These are phyloP conservation scores for Babesia caballi DNA, from an alignment of 169 alveolate species.

Conservation along the genomic window DNA sequence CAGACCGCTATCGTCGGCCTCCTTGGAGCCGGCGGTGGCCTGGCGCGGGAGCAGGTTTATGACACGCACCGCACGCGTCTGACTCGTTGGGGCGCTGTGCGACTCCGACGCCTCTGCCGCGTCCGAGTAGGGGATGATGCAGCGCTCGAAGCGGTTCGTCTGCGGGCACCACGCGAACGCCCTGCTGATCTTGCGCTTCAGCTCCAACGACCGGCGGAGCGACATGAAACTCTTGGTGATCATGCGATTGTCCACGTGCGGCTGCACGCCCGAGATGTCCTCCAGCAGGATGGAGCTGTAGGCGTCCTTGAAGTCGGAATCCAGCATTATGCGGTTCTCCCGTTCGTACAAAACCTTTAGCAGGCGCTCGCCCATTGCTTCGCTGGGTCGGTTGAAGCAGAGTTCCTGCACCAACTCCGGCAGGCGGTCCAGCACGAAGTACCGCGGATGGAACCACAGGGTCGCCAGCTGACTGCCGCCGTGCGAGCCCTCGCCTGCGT, in stretches of 20 bases:
- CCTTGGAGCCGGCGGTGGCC: neutral
- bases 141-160: constrained; percentile 45
- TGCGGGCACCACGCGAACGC: constrained; percentile 67
- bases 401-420: constrained; percentile 38
- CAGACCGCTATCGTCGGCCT: neutral
- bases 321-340: constrained; percentile 50
- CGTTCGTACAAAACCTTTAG: constrained; percentile 21
- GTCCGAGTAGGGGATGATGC: constrained; percentile 25
- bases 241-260: constrained; percentile 26
- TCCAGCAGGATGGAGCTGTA: constrained; percentile 22
- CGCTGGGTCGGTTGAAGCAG: constrained; percentile 7
- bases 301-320: constrained; percentile 44
- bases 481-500: neutral
- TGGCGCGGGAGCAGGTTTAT: neutral
- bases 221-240: constrained; percentile 13
- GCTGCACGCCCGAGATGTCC: neutral
- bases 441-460: constrained; percentile 43
- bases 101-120: neutral
- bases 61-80: neutral
- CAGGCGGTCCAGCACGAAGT: constrained; percentile 40
- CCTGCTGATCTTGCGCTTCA: constrained; percentile 27
- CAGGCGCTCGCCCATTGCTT: constrained; percentile 7
- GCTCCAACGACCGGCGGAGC: constrained; percentile 32
- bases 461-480: constrained; percentile 21
- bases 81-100: neutral